Evolutionary conservation across 345 rosid species (phyloP), one percentile per base, ranked within the genome.

Genomic region (Xanthoceras sorbifolium): DNA sequence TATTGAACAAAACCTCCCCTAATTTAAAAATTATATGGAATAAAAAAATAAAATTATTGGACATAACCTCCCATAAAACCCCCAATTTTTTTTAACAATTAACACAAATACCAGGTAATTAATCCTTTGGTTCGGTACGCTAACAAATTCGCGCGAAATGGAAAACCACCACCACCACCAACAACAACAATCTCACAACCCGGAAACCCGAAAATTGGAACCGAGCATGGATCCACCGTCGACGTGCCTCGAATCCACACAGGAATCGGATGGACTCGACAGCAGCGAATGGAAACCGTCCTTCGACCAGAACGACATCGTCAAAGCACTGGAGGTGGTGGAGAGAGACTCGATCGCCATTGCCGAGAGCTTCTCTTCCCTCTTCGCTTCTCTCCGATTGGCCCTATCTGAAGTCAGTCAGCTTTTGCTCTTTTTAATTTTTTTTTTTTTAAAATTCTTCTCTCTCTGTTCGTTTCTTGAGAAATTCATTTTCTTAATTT

Each of bases 271-370:
- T 20, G 78, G 62, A 61, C 20, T 62, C 6, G 81, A 32, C 62
- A 52, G 31, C 15, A 78, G 52, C 23, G 85, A 67, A 38, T 72
- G 80, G 60, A 69, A 76, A 57, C 75, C 83, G 31, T 31, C 85
- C 64, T 46, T 77, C 74, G 83, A 87, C 5, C 90, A 77, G 64
- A 78, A 82, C 62, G 90, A 89, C 72, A 89, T 96, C 77, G 71
- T 89, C 63, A 88, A 75, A 79, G 93, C 93, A 1, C 80, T 96
- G 64, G 93, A 93, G 70, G 87, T 89, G 32, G 92, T 92, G 23
- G 97, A 93, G 90, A 90, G 90, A 74, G 98, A 93, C 77, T 91
- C 98, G 28, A 55, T 81, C 6, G 97, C 97, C 55, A 87, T 96
- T 54, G 91, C 99, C 28, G 89, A 91, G 75, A 93, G 99, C 84